These are phyloP conservation scores for Fusarium clavum DNA, from an alignment of 2,329 filamentous ascomycete species.

Conservation along the genomic window DNA sequence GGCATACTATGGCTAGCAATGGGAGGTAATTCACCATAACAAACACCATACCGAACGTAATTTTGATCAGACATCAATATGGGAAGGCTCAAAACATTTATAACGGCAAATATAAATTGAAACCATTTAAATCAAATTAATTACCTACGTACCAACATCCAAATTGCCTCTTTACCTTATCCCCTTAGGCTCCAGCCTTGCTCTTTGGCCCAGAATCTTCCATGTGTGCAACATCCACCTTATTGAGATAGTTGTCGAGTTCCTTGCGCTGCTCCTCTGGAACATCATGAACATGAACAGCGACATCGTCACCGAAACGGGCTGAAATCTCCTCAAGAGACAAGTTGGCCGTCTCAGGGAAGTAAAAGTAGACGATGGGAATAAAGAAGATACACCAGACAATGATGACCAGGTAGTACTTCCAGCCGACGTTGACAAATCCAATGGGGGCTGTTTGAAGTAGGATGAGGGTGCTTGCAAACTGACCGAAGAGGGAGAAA, in stretches of 20 bases:
- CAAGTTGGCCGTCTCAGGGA: conserved; percentile 48
- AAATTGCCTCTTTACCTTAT: no score
- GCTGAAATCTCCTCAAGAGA: conserved; percentile 56
- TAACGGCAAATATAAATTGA: no score
- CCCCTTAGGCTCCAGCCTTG: not conserved
- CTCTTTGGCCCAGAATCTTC: not conserved
- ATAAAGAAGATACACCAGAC: conserved; percentile 52
- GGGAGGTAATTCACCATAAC: no score
- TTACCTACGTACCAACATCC: accelerated
- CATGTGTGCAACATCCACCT: not conserved
- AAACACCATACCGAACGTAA: no score
- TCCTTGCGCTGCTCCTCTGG: conserved; percentile 46
- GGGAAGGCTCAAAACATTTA: no score
- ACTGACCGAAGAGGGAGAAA: conserved; percentile 62
- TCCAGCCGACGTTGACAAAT: conserved; percentile 60
- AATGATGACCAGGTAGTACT: conserved; percentile 62
- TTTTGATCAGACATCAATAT: no score
- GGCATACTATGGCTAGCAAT: no score
- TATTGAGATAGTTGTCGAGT: not conserved
- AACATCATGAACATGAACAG: conserved; percentile 57
- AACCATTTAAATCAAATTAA: no score
- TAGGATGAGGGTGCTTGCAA: conserved; percentile 58
- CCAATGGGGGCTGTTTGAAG: conserved; percentile 55
- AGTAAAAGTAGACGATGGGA: conserved; percentile 48
- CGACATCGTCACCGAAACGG: conserved; percentile 61